A percentile compares a stretch with the other conserved stretches of the same genome.
Conservation (phyloP, 208 protist species). For the Leishmania arabica region DNA sequence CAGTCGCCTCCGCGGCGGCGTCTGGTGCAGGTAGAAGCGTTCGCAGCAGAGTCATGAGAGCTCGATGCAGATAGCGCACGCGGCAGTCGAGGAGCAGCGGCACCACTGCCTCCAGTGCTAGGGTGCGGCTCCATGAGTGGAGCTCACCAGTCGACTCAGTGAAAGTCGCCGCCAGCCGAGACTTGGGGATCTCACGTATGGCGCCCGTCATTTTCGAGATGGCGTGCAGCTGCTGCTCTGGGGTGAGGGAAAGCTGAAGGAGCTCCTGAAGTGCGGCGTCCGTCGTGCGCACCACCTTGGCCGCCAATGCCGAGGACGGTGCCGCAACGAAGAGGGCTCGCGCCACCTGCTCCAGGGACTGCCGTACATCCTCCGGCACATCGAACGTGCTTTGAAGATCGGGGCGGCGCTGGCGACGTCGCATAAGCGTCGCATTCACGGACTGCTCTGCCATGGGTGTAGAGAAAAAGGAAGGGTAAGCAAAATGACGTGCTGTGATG, state of each 20-base stretch:
- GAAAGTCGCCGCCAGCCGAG: conserved; percentile 7
- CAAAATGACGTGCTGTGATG: conserved; percentile 12
- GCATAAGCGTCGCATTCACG: conserved; percentile 29
- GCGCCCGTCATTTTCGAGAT: conserved; percentile 67
- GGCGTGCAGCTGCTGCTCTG: conserved; percentile 69
- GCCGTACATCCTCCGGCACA: conserved; percentile 32
- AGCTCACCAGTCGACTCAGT: conserved; percentile 10
- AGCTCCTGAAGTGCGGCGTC: conserved; percentile 49
- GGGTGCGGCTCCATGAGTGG: conserved; percentile 13
- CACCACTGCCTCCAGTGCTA: conserved; percentile 62
- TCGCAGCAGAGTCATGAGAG: conserved; percentile 72
- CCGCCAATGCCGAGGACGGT: background rate
- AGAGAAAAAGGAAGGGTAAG: conserved; percentile 1
- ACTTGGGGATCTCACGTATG: conserved; percentile 42
- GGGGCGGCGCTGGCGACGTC: conserved; percentile 43
- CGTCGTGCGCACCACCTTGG: conserved; percentile 35
- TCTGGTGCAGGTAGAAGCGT: conserved; percentile 21
- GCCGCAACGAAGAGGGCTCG: conserved; percentile 2
- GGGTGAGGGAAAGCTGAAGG: conserved; percentile 42
- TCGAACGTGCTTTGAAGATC: conserved; percentile 41
- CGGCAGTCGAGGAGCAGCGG: conserved; percentile 78
- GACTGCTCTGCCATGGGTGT: conserved; percentile 8
- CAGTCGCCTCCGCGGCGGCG: conserved; percentile 2
- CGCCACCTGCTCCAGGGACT: conserved; percentile 18
- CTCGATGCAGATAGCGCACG: conserved; percentile 84